These are phyloP conservation scores for Blastobotrys attinorum DNA, from an alignment of 805 yeast genomes.

Conservation along the genomic window DNA sequence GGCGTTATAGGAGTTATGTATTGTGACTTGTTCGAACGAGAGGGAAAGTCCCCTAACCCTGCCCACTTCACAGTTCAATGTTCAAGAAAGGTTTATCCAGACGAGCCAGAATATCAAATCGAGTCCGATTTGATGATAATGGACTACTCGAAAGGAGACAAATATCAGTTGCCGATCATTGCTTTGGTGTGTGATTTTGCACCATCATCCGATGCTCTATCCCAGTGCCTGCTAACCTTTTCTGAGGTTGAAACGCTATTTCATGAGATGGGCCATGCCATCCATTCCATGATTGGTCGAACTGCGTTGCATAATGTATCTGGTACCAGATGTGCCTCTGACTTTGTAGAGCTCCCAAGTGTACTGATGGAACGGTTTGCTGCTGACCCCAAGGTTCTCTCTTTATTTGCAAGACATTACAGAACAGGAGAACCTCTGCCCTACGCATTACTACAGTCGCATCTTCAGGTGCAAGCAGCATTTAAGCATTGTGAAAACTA, in stretches of 20 bases:
- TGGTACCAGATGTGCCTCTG: constrained; percentile 93
- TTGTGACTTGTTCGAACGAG: constrained; percentile 76
- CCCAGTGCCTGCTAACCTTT: constrained; percentile 54
- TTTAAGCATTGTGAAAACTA: constrained; percentile 66
- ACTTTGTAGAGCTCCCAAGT: constrained; percentile 93
- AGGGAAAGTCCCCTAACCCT: constrained; percentile 71
- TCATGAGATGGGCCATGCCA: constrained; percentile 99
- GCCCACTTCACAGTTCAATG: constrained; percentile 96
- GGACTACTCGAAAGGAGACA: constrained; percentile 40
- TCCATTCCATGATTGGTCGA: constrained; percentile 94
- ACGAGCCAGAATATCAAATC: constrained; percentile 14
- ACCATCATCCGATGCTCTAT: constrained; percentile 29
- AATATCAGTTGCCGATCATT: constrained; percentile 80
- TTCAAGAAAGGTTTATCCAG: constrained; percentile 54
- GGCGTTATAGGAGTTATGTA: constrained; percentile 75
- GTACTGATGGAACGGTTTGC: constrained; percentile 95
- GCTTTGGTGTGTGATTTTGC: constrained; percentile 81
- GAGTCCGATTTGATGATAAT: neutral
- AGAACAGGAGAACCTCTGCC: constrained; percentile 58
- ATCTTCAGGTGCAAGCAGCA: constrained; percentile 43
- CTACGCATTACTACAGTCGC: constrained; percentile 38
- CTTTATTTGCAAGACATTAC: constrained; percentile 64
- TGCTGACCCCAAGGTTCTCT: constrained; percentile 66
- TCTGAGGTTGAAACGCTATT: constrained; percentile 88
- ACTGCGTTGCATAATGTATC: constrained; percentile 85